phyloP scores from a whole-genome alignment of 306 rosid genomes.

The Sicyos edulis region DNA sequence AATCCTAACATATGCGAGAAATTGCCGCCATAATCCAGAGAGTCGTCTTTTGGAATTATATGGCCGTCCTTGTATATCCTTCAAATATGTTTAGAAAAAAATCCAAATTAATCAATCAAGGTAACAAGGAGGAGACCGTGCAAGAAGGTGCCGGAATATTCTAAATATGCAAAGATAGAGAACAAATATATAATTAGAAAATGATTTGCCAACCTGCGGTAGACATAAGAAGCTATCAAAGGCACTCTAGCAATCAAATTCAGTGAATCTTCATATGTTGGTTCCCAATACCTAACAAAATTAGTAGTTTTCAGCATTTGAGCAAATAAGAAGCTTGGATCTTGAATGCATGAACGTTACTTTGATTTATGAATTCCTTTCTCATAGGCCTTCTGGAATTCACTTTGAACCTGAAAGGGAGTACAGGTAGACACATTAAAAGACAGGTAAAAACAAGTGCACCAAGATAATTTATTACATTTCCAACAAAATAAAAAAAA shows the following conservation, averaged over 20 bases:
- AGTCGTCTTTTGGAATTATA: slow-evolving; percentile 56
- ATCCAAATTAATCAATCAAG: slow-evolving; percentile 27
- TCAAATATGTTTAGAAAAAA: slow-evolving; percentile 24
- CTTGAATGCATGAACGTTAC: slow-evolving; percentile 34
- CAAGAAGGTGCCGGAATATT: slow-evolving; percentile 6
- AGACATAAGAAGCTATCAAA: slow-evolving; percentile 78
- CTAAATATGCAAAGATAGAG: background rate
- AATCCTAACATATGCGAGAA: slow-evolving; percentile 89
- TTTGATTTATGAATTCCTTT: slow-evolving; percentile 70
- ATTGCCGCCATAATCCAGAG: slow-evolving; percentile 95
- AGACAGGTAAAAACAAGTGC: background rate
- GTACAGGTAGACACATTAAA: slow-evolving; percentile 14
- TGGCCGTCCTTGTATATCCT: slow-evolving; percentile 86
- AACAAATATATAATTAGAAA: background rate
- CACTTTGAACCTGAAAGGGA: slow-evolving; percentile 74
- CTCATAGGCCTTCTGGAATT: slow-evolving; percentile 85
- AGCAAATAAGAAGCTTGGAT: slow-evolving; percentile 25
- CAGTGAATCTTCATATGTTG: slow-evolving; percentile 86
- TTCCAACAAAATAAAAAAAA: background rate
- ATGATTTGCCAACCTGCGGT: slow-evolving; percentile 60
- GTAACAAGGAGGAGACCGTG: slow-evolving; percentile 6
- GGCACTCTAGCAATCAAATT: slow-evolving; percentile 92
- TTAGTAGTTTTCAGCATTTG: slow-evolving; percentile 17
- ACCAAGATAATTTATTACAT: background rate
- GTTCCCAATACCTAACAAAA: slow-evolving; percentile 87